Evolutionary conservation across 2,329 filamentous ascomycete genomes (phyloP), one percentile per base, ranked within the genome.

Genomic region (Neonectria magnoliae): DNA sequence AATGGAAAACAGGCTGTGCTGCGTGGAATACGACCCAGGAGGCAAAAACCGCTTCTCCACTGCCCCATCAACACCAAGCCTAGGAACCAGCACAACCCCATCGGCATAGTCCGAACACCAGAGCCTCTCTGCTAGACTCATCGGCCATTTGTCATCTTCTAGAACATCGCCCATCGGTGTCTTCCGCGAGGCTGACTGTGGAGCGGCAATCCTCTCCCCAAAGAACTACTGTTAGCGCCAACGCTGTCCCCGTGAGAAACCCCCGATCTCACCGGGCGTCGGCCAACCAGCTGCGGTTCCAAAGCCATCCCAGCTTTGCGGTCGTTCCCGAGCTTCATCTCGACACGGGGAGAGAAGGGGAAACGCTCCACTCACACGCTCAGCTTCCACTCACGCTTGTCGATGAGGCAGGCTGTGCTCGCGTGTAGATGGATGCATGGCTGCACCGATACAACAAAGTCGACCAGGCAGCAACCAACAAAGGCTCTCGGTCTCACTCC

Each of bases 131-230:
- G 25, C 25, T 47, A 48, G 27, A 25, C 9, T 29, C 14, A 50
- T 25, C 51, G 9, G 50, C 16, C 66, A 69, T 71, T 68, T 69
- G 68, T 72, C 68, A 68, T 64, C 61, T 52, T 73, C 71, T 73
- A 71, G 71, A 73, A 73, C 47, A 42, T 67, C 41, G 38, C 53
- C 44, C n/a, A 8, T 60, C 54, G 62, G 51, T 51, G 42, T 56
- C 36, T 14, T 50, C 56, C 62, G 62, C 62, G 58, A 57, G 62
- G 62, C 57, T 62, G 47, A 56, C 45, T 58, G 53, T 62, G 60
- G 58, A 51, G 44, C 57, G 36, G 36, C 16, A n/a, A 16, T 13
- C 14, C 54, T 10, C n/a, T 38, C 8, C 50, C 50, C 33, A 29
- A 33, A 33, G 48, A 51, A 36, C 48, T 36, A n/a, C 48, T 44